Evolutionary conservation across 768 basidiomycete genomes (phyloP).

Genomic region (Collybiopsis confluens): DNA sequence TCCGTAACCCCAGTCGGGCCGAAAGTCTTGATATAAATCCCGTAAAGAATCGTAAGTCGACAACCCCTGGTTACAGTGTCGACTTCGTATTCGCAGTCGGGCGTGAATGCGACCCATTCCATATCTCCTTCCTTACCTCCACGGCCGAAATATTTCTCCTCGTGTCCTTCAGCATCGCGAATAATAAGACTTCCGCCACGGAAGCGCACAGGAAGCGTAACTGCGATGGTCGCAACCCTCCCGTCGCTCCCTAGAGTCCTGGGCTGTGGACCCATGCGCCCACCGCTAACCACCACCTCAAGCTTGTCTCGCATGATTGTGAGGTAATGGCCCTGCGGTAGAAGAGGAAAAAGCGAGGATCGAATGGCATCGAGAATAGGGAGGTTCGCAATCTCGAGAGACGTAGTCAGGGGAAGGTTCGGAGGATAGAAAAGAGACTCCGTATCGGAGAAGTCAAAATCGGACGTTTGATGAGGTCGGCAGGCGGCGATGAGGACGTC

Average conservation of each 20-base stretch:
- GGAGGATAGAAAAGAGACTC: conserved; percentile 73
- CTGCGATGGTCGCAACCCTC: conserved; percentile 65
- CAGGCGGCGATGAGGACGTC: conserved; percentile 77
- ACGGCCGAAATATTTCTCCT: conserved; percentile 60
- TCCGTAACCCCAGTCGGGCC: conserved; percentile 51
- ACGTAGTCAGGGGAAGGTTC: conserved; percentile 66
- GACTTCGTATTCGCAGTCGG: conserved; percentile 73
- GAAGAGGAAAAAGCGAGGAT: conserved; percentile 64
- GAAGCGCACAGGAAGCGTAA: conserved; percentile 73
- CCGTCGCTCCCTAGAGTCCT: conserved; percentile 56
- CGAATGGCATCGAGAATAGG: conserved; percentile 78
- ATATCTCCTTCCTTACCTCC: conserved; percentile 63
- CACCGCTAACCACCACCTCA: conserved; percentile 62
- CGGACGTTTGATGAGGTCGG: conserved; percentile 56
- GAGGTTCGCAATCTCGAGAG: conserved; percentile 77
- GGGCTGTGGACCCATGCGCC: conserved; percentile 52
- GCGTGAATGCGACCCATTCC: conserved; percentile 75
- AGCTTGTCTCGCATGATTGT: conserved; percentile 64
- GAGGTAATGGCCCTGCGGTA: conserved; percentile 68
- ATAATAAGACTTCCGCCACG: conserved; percentile 65
- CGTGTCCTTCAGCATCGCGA: conserved; percentile 46
- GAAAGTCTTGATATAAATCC: conserved; percentile 64
- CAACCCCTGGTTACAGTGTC: conserved; percentile 70
- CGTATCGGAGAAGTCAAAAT: conserved; percentile 48
- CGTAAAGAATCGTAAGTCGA: conserved; percentile 66